Base-by-base conservation (phyloP, 2,329 filamentous ascomycete species). In the Onygena corvina region DNA sequence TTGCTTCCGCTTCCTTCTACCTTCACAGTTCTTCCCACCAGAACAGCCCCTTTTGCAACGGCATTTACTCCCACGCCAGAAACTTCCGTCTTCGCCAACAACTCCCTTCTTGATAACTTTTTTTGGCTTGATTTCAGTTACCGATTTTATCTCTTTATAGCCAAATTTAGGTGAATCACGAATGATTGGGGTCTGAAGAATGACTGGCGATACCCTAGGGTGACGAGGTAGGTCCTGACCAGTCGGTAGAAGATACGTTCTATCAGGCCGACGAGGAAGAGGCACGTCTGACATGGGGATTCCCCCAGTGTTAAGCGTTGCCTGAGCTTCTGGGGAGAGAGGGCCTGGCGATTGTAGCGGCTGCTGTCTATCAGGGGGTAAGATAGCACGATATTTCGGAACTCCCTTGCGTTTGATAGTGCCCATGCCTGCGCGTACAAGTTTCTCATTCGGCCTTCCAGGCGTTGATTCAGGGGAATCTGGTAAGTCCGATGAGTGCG, bases 81-180 rank as follows among this genome's bases (percentile, higher is more conserved):
- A 71, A 2, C 77, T 75, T 1, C 80, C 80, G 0, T 74, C 78
- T 45, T 70, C 72, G 1, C 76, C 79, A 14, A 75, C 57, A 2
- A 71, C 71, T 34, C 86, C 82, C 62, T 86, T 81, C 52, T 81
- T 83, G 60, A 86, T 81, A 76, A 73, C 16, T 71, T 76, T 52
- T 70, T 73, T 50, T 73, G 74, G 59, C 70, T 70, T 36, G 69
- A 71, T 61, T 75, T 81, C 51, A 63, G 66, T 56, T 65, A 72
- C 57, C n/a, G 59, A 64, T 42, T 3, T 38, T 52, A 21, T 50
- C 36, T 3, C 48, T 47, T 12, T 50, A 51, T 40, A 55, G 50
- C 20, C 67, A 25, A 64, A 64, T 29, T 60, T 64, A 38, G 51
- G 58, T 47, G 38, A 25, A 11, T 27, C 5, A 12, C 38, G 38